A percentile compares a stretch with the other conserved stretches of the same genome.
phyloP scores from a whole-genome alignment of 2,329 filamentous ascomycete species.

The Teratosphaeria nubilosa region DNA sequence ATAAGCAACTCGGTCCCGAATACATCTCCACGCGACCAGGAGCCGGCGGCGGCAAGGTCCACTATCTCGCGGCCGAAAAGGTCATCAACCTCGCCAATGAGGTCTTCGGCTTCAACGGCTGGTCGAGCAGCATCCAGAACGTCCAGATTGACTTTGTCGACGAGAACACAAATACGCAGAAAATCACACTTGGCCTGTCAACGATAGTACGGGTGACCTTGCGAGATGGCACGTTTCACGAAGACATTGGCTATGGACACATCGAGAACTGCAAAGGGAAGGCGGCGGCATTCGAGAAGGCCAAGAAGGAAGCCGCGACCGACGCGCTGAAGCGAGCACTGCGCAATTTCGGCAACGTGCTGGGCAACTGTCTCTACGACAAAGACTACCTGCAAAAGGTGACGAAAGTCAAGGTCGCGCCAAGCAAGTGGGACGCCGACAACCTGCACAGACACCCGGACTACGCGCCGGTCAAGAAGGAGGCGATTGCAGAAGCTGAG shows the following conservation, averaged over 20 bases:
- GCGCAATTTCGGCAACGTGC: conserved; percentile 85
- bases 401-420: conserved; percentile 74
- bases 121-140: conserved; percentile 92
- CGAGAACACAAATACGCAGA: conserved; percentile 66
- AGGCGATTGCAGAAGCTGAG: conserved; percentile 25
- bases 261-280: conserved; percentile 96
- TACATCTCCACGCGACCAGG: conserved; percentile 84
- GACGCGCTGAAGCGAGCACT: conserved; percentile 85
- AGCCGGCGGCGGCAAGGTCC: conserved; percentile 73
- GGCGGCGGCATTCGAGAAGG: conserved; percentile 92
- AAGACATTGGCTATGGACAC: conserved; percentile 93
- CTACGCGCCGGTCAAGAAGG: conserved; percentile 53
- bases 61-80: conserved; percentile 94
- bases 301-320: conserved; percentile 95
- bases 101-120: conserved; percentile 94
- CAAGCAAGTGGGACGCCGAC: conserved; percentile 67
- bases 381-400: conserved; percentile 86
- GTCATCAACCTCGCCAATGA: conserved; percentile 91
- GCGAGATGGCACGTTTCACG: conserved; percentile 89
- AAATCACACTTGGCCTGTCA: conserved; percentile 74
- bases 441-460: conserved; percentile 73
- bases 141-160: conserved; percentile 94
- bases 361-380: conserved; percentile 98
- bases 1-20: conserved; percentile 90
- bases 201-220: conserved; percentile 86